Evolutionary conservation across 1,139 yeast genomes (phyloP).

Genomic region (Lodderomyces theae): DNA sequence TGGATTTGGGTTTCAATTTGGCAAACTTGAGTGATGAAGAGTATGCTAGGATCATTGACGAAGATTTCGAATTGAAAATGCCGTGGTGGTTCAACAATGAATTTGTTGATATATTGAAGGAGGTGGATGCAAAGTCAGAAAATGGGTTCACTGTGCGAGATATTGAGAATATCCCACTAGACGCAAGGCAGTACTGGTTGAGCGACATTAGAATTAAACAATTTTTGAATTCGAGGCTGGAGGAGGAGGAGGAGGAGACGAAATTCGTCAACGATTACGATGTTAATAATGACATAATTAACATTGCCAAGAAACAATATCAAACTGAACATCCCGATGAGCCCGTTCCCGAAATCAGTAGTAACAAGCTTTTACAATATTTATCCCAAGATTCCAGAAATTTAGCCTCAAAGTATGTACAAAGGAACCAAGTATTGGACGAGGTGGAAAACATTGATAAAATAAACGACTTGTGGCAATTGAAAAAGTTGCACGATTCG

Average conservation of each 20-base stretch:
- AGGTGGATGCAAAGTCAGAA: constrained; percentile 12
- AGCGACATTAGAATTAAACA: constrained; percentile 33
- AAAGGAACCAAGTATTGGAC: constrained; percentile 14
- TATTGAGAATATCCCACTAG: constrained; percentile 29
- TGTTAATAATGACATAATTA: constrained; percentile 10
- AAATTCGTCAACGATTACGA: constrained; percentile 14
- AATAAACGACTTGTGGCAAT: constrained; percentile 18
- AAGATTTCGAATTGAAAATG: constrained; percentile 32
- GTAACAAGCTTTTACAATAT: constrained; percentile 10
- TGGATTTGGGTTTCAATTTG: constrained; percentile 16
- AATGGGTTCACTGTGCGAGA: not conserved
- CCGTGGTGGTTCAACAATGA: constrained; percentile 47
- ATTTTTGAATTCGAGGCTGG: constrained; percentile 15
- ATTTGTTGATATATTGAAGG: constrained; percentile 26
- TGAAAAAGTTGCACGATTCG: constrained; percentile 20
- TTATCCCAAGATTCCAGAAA: constrained; percentile 9
- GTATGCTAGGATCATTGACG: constrained; percentile 28
- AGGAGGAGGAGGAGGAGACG: constrained; percentile 13
- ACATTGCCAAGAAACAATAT: constrained; percentile 14
- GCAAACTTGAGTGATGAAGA: constrained; percentile 28
- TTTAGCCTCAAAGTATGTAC: constrained; percentile 12
- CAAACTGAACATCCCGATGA: constrained; percentile 12
- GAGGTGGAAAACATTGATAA: constrained; percentile 19
- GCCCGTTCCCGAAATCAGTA: constrained; percentile 6
- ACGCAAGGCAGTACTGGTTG: constrained; percentile 33